Conservation (phyloP, 139 green algal species). For the Ettlia oleoabundans region DNA sequence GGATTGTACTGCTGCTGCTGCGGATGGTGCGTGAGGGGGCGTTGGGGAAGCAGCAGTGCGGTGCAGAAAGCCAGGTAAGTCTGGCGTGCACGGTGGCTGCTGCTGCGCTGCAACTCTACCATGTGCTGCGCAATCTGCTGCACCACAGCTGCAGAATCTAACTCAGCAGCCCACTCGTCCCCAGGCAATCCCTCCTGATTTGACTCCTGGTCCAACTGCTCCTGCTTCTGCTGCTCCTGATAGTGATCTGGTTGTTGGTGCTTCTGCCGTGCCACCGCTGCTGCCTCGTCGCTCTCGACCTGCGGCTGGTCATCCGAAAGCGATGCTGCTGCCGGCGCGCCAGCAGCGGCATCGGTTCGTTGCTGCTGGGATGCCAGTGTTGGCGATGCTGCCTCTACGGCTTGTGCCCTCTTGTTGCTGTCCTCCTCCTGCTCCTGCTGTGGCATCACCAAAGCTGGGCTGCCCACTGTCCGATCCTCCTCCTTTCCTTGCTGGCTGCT, state of each 20-base stretch:
- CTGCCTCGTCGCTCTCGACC: background rate
- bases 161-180: background rate
- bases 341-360: background rate
- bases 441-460: background rate
- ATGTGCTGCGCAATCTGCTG: slow-evolving; percentile 38
- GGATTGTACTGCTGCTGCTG: too few species aligned
- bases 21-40: too few species aligned
- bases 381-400: background rate
- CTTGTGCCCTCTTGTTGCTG: background rate
- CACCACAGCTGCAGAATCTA: background rate
- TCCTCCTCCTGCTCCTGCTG: background rate
- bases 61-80: slow-evolving; percentile 48
- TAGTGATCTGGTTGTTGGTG: background rate
- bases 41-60: slow-evolving; percentile 36
- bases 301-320: background rate
- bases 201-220: background rate
- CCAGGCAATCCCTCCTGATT: background rate
- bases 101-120: slow-evolving; percentile 31
- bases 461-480: background rate
- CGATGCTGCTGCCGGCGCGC: background rate
- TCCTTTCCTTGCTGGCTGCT: background rate
- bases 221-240: background rate
- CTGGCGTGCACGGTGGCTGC: slow-evolving; percentile 39
- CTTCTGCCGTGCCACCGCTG: background rate
- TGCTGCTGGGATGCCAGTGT: background rate